Percentiles rank a stretch among this genome's conserved stretches.
Conservation (phyloP, 2,329 filamentous ascomycete genomes). For the Talaromyces sp. region DNA sequence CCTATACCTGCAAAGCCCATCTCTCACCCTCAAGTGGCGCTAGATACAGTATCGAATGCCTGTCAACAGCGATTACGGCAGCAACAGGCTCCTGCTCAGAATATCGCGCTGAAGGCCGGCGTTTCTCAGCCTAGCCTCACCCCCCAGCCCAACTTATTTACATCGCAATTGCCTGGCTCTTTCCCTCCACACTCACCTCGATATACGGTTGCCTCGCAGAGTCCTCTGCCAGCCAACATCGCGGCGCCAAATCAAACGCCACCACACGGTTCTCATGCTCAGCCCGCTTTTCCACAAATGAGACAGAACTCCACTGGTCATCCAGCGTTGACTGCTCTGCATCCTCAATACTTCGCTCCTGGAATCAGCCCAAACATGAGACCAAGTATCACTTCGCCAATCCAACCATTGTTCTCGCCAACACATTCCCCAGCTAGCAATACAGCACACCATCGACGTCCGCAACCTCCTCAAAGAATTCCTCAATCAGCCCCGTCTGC, state of each 20-base stretch:
- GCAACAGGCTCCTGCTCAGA: not conserved
- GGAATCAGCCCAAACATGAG: not conserved
- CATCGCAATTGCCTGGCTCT: not conserved
- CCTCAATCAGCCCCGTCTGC: not conserved
- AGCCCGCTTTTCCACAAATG: not conserved
- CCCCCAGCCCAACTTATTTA: not conserved
- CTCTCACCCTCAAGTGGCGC: not conserved
- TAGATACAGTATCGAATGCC: constrained; percentile 2
- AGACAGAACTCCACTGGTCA: not conserved
- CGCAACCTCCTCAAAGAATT: not conserved
- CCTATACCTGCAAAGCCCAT: not conserved
- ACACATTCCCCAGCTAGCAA: not conserved
- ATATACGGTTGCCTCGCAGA: not conserved
- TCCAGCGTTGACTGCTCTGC: not conserved
- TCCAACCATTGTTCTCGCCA: not conserved
- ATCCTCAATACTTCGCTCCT: constrained; percentile 3
- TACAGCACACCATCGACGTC: not conserved
- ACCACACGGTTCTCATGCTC: not conserved
- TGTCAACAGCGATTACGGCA: constrained; percentile 3
- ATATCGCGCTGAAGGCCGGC: not conserved
- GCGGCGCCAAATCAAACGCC: not conserved
- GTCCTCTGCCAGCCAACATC: not conserved
- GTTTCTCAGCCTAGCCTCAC: not conserved
- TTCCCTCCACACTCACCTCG: not conserved
- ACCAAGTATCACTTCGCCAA: not conserved